These are phyloP conservation scores for Austroboletus niveus DNA, from an alignment of 1,284 basidiomycete species.

Conservation along the genomic window DNA sequence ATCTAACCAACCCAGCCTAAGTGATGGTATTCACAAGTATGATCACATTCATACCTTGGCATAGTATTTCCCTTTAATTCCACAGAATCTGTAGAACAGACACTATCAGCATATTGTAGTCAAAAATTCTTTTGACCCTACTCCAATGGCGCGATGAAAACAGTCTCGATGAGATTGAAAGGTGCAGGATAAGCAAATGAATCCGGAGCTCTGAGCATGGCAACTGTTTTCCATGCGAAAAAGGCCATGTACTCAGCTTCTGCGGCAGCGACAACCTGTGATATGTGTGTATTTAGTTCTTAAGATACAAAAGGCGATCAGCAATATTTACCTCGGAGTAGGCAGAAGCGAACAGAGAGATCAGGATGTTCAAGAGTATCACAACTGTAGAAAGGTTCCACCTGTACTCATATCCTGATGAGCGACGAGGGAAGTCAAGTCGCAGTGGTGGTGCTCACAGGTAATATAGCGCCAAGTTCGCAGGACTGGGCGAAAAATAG, in stretches of 20 bases:
- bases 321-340: conserved; percentile 76
- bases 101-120: conserved; percentile 8
- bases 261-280: conserved; percentile 58
- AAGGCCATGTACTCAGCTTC: conserved; percentile 84
- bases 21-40: neutral
- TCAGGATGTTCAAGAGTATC: conserved; percentile 90
- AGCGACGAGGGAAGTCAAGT: conserved; percentile 3
- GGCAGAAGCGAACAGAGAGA: conserved; percentile 91
- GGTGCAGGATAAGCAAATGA: conserved; percentile 71
- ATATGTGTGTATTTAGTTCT: neutral
- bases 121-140: conserved; percentile 38
- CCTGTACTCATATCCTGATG: conserved; percentile 34
- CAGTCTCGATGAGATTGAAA: conserved; percentile 84
- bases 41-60: conserved; percentile 43
- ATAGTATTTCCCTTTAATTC: conserved; percentile 50
- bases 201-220: conserved; percentile 84
- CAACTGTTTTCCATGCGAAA: conserved; percentile 83
- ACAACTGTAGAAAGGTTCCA: conserved; percentile 89
- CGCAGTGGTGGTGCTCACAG: conserved; percentile 45
- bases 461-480: conserved; percentile 80
- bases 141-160: conserved; percentile 86
- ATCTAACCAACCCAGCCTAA: conserved; percentile 39
- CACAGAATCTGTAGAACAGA: conserved; percentile 41
- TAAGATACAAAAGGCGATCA: neutral
- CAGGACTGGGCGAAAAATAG: conserved; percentile 42